phyloP scores from a whole-genome alignment of 225 moss, liverwort and hornwort genomes.

The Polytrichum commune region DNA sequence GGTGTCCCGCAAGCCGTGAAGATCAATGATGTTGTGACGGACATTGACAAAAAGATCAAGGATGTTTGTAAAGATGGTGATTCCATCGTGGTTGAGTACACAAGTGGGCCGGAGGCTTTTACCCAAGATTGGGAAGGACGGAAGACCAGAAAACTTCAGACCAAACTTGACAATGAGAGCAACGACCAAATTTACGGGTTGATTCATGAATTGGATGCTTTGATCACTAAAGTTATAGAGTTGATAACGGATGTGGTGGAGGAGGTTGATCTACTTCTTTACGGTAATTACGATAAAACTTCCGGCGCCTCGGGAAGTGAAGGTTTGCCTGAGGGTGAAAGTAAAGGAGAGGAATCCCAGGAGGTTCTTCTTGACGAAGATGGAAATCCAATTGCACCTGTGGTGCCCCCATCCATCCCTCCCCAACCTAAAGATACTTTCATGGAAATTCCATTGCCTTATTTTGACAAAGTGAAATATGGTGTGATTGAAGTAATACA shows the following conservation, averaged over 20 bases:
- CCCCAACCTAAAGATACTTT: slow-evolving; percentile 43
- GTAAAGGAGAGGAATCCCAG: no score
- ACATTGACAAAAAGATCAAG: slow-evolving; percentile 41
- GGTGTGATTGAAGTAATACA: slow-evolving; percentile 46
- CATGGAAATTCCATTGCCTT: slow-evolving; percentile 31
- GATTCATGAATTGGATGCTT: slow-evolving; percentile 36
- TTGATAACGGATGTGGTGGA: slow-evolving; percentile 27
- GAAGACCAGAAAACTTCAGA: no score
- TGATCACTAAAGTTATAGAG: slow-evolving; percentile 33
- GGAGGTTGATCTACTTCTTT: slow-evolving; percentile 32
- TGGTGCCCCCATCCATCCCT: not conserved
- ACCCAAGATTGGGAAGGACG: slow-evolving; percentile 58
- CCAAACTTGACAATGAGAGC: no score
- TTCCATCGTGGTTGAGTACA: slow-evolving; percentile 48
- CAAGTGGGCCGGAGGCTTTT: slow-evolving; percentile 66
- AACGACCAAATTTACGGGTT: slow-evolving; percentile 29
- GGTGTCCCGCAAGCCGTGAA: slow-evolving; percentile 40
- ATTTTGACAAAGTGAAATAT: slow-evolving; percentile 46
- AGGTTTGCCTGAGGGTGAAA: no score
- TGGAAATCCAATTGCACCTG: slow-evolving; percentile 25
- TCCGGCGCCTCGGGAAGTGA: no score
- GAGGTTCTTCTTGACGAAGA: slow-evolving; percentile 14
- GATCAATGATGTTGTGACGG: slow-evolving; percentile 41
- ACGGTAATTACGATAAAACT: slow-evolving; percentile 19
- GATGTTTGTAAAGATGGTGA: slow-evolving; percentile 34